Percentiles rank a stretch among this genome's conserved stretches.
phyloP scores from a whole-genome alignment of 371 early-diverging fungal species.

The Zancudomyces culisetae region DNA sequence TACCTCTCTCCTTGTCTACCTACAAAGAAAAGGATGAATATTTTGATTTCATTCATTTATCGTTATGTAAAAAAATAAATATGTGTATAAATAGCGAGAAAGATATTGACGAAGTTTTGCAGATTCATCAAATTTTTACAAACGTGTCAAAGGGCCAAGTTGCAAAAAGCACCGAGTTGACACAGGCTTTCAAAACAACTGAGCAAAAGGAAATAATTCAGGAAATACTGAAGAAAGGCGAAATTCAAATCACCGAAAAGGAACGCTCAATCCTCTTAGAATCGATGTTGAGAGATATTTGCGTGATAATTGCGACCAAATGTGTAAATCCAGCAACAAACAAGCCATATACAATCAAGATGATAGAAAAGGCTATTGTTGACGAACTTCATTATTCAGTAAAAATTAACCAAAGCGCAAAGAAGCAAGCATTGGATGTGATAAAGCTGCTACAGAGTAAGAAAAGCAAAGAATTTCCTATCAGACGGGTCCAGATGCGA shows the following conservation, averaged over 20 bases:
- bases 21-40: too few relatives aligned
- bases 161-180: slow-evolving; percentile 71
- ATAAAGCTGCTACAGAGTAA: slow-evolving; percentile 78
- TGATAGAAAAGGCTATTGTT: slow-evolving; percentile 92
- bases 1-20: too few relatives aligned
- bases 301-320: slow-evolving; percentile 77
- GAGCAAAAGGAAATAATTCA: slow-evolving; percentile 60
- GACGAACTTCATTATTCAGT: slow-evolving; percentile 72
- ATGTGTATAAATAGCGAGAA: slow-evolving; percentile 46
- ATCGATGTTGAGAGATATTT: slow-evolving; percentile 70
- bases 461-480: slow-evolving; percentile 59
- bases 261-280: slow-evolving; percentile 76
- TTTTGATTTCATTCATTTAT: not conserved
- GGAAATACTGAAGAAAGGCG: slow-evolving; percentile 88
- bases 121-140: slow-evolving; percentile 74
- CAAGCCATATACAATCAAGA: slow-evolving; percentile 83
- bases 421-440: slow-evolving; percentile 71
- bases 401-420: slow-evolving; percentile 67
- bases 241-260: slow-evolving; percentile 86
- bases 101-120: slow-evolving; percentile 89
- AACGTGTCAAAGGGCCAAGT: slow-evolving; percentile 94
- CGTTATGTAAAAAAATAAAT: not conserved
- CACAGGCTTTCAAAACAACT: slow-evolving; percentile 72
- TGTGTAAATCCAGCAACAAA: slow-evolving; percentile 90
- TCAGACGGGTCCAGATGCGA: slow-evolving; percentile 86